Conservation (phyloP, 2,329 filamentous ascomycete species). For the Trichoderma citrinoviride region DNA sequence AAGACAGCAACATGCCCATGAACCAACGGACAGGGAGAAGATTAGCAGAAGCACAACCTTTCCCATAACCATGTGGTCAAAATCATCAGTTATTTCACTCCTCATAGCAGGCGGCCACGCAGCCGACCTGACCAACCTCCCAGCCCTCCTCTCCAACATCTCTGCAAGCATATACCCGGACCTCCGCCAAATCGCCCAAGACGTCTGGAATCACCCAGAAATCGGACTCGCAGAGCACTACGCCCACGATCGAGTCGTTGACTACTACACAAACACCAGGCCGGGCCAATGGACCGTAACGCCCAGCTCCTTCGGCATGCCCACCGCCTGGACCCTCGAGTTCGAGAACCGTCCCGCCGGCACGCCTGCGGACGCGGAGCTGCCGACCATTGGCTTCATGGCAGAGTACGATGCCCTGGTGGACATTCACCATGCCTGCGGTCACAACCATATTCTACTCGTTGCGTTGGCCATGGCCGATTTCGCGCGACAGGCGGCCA, state of each 20-base stretch:
- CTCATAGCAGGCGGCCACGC: not conserved
- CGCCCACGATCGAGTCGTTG: not conserved
- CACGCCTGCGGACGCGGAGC: not conserved
- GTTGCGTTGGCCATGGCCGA: conserved; percentile 36
- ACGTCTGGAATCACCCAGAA: not conserved
- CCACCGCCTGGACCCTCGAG: not conserved
- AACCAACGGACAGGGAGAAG: too few species aligned
- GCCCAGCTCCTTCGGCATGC: not conserved
- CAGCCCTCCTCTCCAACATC: not conserved
- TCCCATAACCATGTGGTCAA: too few species aligned
- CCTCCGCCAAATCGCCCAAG: not conserved
- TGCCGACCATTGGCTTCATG: conserved; percentile 21
- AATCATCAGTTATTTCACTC: too few species aligned
- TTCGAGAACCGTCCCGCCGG: not conserved
- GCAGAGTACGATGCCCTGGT: conserved; percentile 47
- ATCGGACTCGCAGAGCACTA: not conserved
- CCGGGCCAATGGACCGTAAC: not conserved
- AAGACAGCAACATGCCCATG: too few species aligned
- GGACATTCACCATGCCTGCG: conserved; percentile 45
- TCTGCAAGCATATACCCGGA: not conserved
- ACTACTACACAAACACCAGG: too few species aligned
- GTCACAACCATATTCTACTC: conserved; percentile 45
- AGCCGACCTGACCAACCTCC: not conserved
- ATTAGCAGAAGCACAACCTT: too few species aligned
- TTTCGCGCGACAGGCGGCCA: conserved; percentile 29